Base-by-base conservation (phyloP, 805 yeast species). In the Candida lessepsii region DNA sequence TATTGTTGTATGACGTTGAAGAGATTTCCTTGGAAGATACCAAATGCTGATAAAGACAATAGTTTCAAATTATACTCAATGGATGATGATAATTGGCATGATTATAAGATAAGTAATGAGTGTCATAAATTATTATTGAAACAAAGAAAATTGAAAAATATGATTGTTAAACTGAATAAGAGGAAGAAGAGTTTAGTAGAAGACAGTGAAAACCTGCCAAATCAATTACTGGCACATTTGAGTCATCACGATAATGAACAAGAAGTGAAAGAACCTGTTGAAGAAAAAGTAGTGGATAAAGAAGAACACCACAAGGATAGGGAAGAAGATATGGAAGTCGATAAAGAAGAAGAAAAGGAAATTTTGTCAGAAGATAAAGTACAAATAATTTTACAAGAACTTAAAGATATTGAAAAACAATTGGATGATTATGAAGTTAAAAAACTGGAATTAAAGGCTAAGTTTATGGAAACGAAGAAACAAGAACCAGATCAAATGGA, bases 1-100 rank as follows among this genome's bases (percentile, higher is more conserved):
- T 86, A 85, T 62, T 86, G 95, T 50, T 89, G 96, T 67, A 88
- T 89, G 96, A 78, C 86, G 44, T 70, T 89, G 59, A 83, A 87
- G 57, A 85, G 88, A 65, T 89, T 89, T 65, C 96, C 96, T 7
- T 89, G 96, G 96, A 88, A 87, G 57, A 86, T 87, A 6, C 96
- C 97, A 7, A 83, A 86, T 54, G 61, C 80, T 35, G 66, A 58
- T 37, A 71, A 83, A 37, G 96, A 89, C 61, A 78, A 81, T 50
- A 82, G 93, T 46, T 90, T 89, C 66, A 86, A 85, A 61, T 60
- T 86, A 50, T 90, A 86, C 58, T 83, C 91, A 32, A 78, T 86
- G 19, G 78, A 89, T 21, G 93, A 86, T 63, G 93, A 86, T 53
- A 71, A 73, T 37, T 83, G 83, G 53, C 93, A 85, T 60, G 90